A percentile compares a stretch with the other conserved stretches of the same genome.
phyloP scores from a whole-genome alignment of 192 early-diverging fungal species.

The Mortierella antarctica region DNA sequence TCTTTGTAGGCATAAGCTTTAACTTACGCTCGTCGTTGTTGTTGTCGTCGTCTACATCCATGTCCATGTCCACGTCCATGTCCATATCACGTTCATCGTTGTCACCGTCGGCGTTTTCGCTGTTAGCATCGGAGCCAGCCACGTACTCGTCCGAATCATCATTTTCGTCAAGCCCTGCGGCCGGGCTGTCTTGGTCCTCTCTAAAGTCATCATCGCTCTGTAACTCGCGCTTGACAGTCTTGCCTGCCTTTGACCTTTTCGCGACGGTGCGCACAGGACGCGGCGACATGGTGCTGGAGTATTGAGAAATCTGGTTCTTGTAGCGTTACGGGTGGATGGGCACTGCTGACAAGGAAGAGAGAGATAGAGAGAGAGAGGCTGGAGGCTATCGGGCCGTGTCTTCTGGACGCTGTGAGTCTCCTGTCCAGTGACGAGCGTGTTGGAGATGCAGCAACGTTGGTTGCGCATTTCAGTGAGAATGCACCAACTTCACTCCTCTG shows the following conservation, averaged over 20 bases:
- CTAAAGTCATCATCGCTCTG: background rate
- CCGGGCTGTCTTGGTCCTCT: background rate
- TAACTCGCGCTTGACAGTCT: background rate
- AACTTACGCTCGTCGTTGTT: conserved; percentile 1
- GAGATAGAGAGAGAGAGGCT: no score
- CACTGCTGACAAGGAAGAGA: no score
- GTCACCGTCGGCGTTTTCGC: conserved; percentile 1
- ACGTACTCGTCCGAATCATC: conserved; percentile 45
- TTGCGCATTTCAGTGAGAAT: background rate
- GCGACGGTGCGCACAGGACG: conserved; percentile 28
- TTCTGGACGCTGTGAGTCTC: background rate
- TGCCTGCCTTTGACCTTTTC: background rate
- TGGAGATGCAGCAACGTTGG: background rate
- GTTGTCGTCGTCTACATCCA: conserved; percentile 5
- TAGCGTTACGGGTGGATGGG: background rate
- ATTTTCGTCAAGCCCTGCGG: background rate
- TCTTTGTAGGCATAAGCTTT: background rate
- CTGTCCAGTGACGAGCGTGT: background rate
- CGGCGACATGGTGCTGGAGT: background rate
- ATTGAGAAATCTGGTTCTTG: background rate
- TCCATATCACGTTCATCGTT: conserved; percentile 12
- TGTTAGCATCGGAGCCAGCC: conserved; percentile 8
- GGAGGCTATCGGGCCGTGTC: background rate
- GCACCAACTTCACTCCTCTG: background rate
- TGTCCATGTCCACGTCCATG: background rate